Evolutionary conservation across 345 rosid species (phyloP).

Genomic region (Excoecaria agallocha): DNA sequence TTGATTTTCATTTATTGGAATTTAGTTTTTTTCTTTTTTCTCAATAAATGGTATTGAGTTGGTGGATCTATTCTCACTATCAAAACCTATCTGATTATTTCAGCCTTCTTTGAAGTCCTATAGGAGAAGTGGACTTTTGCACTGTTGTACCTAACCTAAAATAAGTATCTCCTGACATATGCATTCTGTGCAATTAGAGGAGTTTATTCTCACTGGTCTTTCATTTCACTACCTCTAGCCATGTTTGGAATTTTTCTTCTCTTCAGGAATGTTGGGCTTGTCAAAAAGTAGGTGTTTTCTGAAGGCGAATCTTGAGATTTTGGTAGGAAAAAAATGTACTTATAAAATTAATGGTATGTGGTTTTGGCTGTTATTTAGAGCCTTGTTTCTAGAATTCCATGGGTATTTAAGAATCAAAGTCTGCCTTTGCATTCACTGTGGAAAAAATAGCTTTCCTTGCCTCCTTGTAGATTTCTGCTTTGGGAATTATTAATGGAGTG

Average conservation of each 20-base stretch:
- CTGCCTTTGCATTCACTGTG: not conserved
- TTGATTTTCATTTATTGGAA: not conserved
- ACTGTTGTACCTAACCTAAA: not conserved
- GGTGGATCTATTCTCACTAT: not conserved
- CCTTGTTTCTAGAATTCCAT: not conserved
- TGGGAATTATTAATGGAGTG: not conserved
- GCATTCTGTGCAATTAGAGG: not conserved
- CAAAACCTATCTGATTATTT: not conserved
- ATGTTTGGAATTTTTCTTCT: not conserved
- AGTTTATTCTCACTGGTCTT: not conserved
- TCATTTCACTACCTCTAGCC: not conserved
- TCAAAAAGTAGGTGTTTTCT: not conserved
- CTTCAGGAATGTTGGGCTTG: not conserved
- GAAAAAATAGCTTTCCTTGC: too few relatives aligned
- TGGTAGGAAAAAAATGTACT: not conserved
- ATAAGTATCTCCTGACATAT: not conserved
- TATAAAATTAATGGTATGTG: not conserved
- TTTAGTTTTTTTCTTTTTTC: not conserved
- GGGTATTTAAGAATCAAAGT: not conserved
- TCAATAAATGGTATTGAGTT: not conserved
- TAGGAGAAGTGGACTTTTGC: not conserved
- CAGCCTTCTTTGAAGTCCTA: not conserved
- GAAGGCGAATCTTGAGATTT: not conserved
- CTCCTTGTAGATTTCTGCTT: not conserved
- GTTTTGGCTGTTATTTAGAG: not conserved